Percentiles rank a stretch among this genome's conserved stretches.
Evolutionary conservation across 2,329 filamentous ascomycete genomes (phyloP).

Genomic region (Botryosphaeria dothidea): DNA sequence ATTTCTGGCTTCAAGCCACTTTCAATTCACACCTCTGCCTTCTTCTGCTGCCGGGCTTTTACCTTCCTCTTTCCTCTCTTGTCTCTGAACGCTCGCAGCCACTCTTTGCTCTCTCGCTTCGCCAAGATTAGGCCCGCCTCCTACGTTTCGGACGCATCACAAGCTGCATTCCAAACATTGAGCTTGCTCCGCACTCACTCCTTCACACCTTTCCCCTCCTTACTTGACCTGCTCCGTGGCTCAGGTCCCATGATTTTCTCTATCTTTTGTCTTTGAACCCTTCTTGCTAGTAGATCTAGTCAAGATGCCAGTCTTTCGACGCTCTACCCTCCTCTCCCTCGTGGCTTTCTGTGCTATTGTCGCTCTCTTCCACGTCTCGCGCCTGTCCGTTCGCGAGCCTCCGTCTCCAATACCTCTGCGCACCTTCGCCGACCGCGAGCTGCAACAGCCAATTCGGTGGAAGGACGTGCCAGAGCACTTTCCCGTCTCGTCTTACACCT

Average conservation of each 20-base stretch:
- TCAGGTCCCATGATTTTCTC: neutral
- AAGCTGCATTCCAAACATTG: neutral
- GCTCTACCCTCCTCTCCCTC: slow-evolving; percentile 31
- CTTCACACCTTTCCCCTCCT: neutral
- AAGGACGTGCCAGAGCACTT: slow-evolving; percentile 33
- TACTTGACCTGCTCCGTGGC: neutral
- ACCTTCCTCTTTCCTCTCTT: neutral
- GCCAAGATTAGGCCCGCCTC: slow-evolving; percentile 2
- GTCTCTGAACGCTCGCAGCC: neutral
- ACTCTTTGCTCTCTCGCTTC: neutral
- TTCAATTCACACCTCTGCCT: neutral
- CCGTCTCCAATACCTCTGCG: slow-evolving; percentile 28
- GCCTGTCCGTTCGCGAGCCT: slow-evolving; percentile 23
- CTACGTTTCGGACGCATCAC: neutral
- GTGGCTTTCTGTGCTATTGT: slow-evolving; percentile 31
- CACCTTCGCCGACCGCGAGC: slow-evolving; percentile 22
- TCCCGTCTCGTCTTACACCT: slow-evolving; percentile 32
- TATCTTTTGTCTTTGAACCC: neutral
- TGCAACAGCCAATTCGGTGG: slow-evolving; percentile 35
- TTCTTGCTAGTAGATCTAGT: slow-evolving; percentile 10
- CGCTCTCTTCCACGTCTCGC: slow-evolving; percentile 33
- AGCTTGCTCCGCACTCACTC: neutral
- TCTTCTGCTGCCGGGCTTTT: neutral
- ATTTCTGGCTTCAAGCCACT: slow-evolving; percentile 5
- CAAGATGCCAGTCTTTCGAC: slow-evolving; percentile 34